Base-by-base conservation (phyloP, 2,329 filamentous ascomycete genomes). In the Claviceps capensis region DNA sequence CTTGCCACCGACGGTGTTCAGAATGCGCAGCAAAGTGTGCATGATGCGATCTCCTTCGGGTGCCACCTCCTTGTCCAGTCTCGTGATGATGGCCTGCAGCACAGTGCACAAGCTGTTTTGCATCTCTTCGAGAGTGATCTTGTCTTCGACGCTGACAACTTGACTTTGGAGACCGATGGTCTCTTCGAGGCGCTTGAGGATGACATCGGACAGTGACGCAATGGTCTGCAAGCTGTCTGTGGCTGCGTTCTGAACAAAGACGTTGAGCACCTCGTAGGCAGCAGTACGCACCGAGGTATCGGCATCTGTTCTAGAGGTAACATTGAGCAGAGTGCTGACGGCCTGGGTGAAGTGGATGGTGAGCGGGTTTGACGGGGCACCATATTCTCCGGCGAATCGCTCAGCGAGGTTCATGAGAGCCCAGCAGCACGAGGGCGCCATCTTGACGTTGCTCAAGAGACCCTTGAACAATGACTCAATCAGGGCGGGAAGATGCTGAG, bases 371-470 rank as follows among this genome's bases (percentile, higher is more conserved):
- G 84, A 75, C 43, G 74, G 61, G 55, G 83, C 85, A 48, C 87
- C 88, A 52, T 83, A 78, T 52, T 96, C 90, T 53, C 89, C 88
- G 34, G 89, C 87, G 66, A 97, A 98, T 55, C 90, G 85, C 66
- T 98, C 93, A 11, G 93, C 91, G 65, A 98, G 74, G 71, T 97
- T 98, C 88, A 98, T 97, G 59, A 98, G 73, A 36, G 93, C 90
- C 93, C 94, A 96, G 74, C 93, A 98, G 81, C 93, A 97, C 34
- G 93, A 98, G 52, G 88, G 83, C 36, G 91, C 93, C 83, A 98
- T 98, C 79, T 95, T 96, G 54, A 89, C 85, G 66, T 86, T 93
- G 72, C 86, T 91, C 54, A 88, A 82, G 54, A 98, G 78, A 49
- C 91, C 93, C 60, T 83, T 82, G 74, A 98, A 98, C 9, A 98